phyloP scores from a whole-genome alignment of 2,329 filamentous ascomycete species.

The Trichoderma sp. region DNA sequence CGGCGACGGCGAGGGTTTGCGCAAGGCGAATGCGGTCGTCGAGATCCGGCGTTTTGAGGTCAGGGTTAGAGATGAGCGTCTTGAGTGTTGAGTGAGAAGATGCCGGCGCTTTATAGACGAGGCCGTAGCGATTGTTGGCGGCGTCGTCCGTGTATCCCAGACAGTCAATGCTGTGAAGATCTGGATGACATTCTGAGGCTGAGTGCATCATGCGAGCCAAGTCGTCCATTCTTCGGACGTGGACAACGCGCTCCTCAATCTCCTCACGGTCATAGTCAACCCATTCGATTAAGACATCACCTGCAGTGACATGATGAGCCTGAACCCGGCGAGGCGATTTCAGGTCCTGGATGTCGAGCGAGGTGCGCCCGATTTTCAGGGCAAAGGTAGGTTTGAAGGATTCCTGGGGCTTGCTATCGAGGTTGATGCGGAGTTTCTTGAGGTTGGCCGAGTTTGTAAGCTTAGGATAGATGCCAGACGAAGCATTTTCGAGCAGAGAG shows the following conservation, averaged over 20 bases:
- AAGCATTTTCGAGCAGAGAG: slow-evolving; percentile 42
- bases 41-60: slow-evolving; percentile 46
- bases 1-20: slow-evolving; percentile 41
- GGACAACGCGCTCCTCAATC: slow-evolving; percentile 42
- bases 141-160: slow-evolving; percentile 47
- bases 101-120: slow-evolving; percentile 41
- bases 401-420: slow-evolving; percentile 41
- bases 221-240: slow-evolving; percentile 46
- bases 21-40: slow-evolving; percentile 43
- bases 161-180: slow-evolving; percentile 48
- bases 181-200: slow-evolving; percentile 44
- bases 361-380: slow-evolving; percentile 38
- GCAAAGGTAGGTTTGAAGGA: slow-evolving; percentile 44
- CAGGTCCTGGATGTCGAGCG: slow-evolving; percentile 29
- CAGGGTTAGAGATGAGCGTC: slow-evolving; percentile 38
- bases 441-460: slow-evolving; percentile 43
- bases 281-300: slow-evolving; percentile 45
- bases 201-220: slow-evolving; percentile 48
- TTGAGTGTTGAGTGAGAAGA: slow-evolving; percentile 40
- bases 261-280: slow-evolving; percentile 44
- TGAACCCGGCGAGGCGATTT: slow-evolving; percentile 29
- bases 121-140: slow-evolving; percentile 40
- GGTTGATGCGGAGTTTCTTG: slow-evolving; percentile 47
- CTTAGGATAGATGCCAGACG: slow-evolving; percentile 42
- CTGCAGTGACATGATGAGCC: slow-evolving; percentile 34